phyloP scores from a whole-genome alignment of 148 eudicot genomes.

The Dianthus caryophyllus region DNA sequence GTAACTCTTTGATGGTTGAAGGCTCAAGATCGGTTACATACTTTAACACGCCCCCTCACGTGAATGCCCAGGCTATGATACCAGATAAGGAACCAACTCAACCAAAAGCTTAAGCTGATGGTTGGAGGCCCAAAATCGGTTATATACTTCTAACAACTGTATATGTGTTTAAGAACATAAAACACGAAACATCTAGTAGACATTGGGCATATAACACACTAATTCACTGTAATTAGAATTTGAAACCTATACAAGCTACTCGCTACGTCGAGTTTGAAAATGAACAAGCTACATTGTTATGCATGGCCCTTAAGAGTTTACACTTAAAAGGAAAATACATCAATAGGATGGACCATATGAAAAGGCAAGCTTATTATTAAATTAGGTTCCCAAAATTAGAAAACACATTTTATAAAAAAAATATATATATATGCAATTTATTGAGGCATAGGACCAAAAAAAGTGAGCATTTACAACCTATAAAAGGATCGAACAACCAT shows the following conservation, averaged over 20 bases:
- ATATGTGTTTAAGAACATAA: no score
- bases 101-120: background rate
- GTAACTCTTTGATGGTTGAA: no score
- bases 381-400: slow-evolving; percentile 15
- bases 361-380: background rate
- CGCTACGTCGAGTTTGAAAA: no score
- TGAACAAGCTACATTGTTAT: no score
- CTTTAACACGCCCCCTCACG: no score
- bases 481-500: slow-evolving; percentile 19
- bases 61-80: no score
- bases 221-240: background rate
- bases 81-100: no score
- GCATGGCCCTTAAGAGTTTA: background rate
- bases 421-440: slow-evolving; percentile 4
- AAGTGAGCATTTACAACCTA: slow-evolving; percentile 12
- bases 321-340: background rate
- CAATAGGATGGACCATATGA: slow-evolving; percentile 6
- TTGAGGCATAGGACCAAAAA: slow-evolving; percentile 12
- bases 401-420: background rate
- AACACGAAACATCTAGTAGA: no score
- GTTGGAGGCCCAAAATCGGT: background rate
- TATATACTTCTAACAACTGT: no score
- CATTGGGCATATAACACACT: no score
- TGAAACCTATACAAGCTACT: background rate
- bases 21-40: no score